Base-by-base conservation (phyloP, 1,284 basidiomycete genomes). In the Abortiporus biennis region DNA sequence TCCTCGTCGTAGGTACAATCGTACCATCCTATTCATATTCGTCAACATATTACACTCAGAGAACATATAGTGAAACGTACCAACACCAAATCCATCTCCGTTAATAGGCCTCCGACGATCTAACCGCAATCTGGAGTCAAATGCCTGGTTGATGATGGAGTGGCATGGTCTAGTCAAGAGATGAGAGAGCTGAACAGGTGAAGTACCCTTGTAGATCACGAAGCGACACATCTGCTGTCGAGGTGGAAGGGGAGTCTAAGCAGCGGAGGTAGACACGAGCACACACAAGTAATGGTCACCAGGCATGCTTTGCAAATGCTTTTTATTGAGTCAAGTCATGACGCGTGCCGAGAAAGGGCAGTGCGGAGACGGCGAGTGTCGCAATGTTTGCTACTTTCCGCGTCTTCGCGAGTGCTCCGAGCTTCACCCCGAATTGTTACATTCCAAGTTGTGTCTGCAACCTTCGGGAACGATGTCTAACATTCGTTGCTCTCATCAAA, bases 41-140 rank as follows among this genome's bases (percentile, higher is more conserved):
- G 22, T 11, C 16, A 15, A 9, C 9, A 6, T 25, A 23, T 12
- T 27, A 29, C 25, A 8, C 16, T 40, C 16, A 37, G n/a, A 25
- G 35, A 38, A 22, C 23, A 32, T 3, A 16, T 11, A n/a, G 17
- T 19, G 23, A 29, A 61, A 77, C 88, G 62, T 66, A 78, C 92
- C 93, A 21, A 99, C 92, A 24, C 95, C 95, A 58, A 98, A 98
- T 0, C 95, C 95, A 61, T 99, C 95, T 19, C 92, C 93, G 54
- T 94, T 94, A 67, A 94, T 91, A 8, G 92, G 91, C 45, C 89
- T 67, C 45, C 85, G 72, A 49, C 68, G 73, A 53, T 92, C 88
- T 46, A 96, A 66, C 15, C 93, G 78, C 23, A 96, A 69, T 16
- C 92, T 77, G 27, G 89, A 92, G 66, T 95, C 92, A 56, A 92